Percentiles rank a stretch among this genome's conserved stretches.
phyloP scores from a whole-genome alignment of 2,329 filamentous ascomycete species.

The Colletotrichum coccodes region DNA sequence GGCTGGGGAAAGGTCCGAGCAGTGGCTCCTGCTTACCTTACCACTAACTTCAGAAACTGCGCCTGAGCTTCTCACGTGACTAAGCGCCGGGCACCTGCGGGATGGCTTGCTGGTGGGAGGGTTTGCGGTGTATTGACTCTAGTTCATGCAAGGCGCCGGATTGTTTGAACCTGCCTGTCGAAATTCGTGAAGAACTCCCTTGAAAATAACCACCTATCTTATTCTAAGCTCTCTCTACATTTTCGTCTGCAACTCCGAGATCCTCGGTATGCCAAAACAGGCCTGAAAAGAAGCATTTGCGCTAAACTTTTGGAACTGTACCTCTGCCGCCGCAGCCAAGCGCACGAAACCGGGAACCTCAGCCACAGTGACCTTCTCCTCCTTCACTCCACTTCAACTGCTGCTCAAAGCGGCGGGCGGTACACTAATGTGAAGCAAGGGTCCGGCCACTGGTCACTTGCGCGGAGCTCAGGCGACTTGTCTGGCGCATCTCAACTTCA shows the following conservation, averaged over 20 bases:
- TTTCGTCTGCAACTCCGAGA: not conserved
- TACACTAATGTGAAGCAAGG: constrained; percentile 33
- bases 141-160: constrained; percentile 3
- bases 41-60: not conserved
- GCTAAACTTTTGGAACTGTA: not conserved
- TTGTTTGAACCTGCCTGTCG: not conserved
- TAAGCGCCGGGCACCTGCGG: not conserved
- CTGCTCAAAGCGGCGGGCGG: constrained; percentile 30
- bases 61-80: constrained; percentile 11
- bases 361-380: constrained; percentile 32
- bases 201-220: not conserved
- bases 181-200: not conserved
- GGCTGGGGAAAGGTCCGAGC: constrained; percentile 13
- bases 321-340: constrained; percentile 1
- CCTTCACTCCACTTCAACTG: constrained; percentile 27
- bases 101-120: not conserved
- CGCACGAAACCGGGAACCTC: not conserved
- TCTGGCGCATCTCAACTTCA: constrained; percentile 30
- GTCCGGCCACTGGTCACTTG: constrained; percentile 33
- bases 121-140: not conserved
- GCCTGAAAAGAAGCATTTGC: not conserved
- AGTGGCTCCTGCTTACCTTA: not conserved
- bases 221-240: not conserved
- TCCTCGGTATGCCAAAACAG: not conserved
- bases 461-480: constrained; percentile 30